These are phyloP conservation scores for Linderniella brevidens DNA, from an alignment of 257 asterid species.

Conservation along the genomic window DNA sequence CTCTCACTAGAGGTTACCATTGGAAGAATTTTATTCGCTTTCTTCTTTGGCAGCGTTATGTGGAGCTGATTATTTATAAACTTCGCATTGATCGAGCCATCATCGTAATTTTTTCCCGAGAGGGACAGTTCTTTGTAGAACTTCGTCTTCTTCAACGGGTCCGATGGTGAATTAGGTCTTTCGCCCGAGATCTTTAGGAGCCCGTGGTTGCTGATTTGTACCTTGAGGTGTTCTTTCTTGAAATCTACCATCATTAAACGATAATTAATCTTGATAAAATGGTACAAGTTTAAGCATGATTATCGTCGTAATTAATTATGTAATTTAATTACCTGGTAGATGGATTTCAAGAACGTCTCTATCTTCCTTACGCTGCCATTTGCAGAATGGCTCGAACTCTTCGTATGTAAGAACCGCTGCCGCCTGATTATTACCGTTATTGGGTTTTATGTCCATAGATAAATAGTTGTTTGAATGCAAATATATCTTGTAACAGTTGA, in stretches of 20 bases:
- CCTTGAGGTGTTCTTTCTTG: conserved; percentile 46
- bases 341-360: conserved; percentile 32
- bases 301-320: background rate
- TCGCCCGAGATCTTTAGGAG: conserved; percentile 45
- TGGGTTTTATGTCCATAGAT: too few species aligned
- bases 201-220: conserved; percentile 30
- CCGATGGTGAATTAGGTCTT: conserved; percentile 12
- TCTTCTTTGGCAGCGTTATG: conserved; percentile 31
- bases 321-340: conserved; percentile 29
- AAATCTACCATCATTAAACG: conserved; percentile 25
- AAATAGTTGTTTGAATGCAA: too few species aligned
- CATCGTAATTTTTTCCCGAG: conserved; percentile 20
- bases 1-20: conserved; percentile 6
- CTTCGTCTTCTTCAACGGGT: conserved; percentile 10
- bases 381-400: conserved; percentile 54
- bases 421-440: background rate
- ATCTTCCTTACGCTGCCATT: conserved; percentile 38
- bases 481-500: too few species aligned
- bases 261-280: background rate
- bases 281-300: too few species aligned
- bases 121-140: conserved; percentile 35
- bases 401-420: conserved; percentile 5
- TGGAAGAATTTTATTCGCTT: background rate
- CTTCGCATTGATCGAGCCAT: conserved; percentile 28
- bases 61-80: conserved; percentile 20